Evolutionary conservation across 2,329 filamentous ascomycete genomes (phyloP), one percentile per base, ranked within the genome.

Genomic region (Colletotrichum sp.): DNA sequence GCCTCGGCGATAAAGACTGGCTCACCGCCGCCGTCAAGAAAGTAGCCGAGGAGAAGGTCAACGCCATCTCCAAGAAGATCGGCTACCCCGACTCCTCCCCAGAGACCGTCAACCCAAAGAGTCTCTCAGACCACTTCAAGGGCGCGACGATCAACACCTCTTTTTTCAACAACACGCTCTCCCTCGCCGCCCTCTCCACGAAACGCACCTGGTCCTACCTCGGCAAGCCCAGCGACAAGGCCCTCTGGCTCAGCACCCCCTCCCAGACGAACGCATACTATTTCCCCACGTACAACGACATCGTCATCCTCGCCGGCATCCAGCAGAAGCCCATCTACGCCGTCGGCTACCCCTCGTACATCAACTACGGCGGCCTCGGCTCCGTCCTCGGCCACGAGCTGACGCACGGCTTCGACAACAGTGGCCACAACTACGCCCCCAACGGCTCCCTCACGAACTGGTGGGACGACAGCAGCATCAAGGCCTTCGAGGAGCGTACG

Each of bases 401-500:
- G 9, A 93, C 91, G 3, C 93, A 95, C 77, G 93, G 91, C 19
- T 94, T 94, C 79, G 93, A 95, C 81, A 91, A 89, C 52, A 90
- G 87, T 0, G 93, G 93, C 13, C 88, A 91, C 28, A 88, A 92
- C 78, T 94, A 91, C 78, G 91, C 94, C 78, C 86, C 92, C 77
- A 90, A 89, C 59, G 93, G 92, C 22, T 93, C 92, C 78, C 90
- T 90, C 79, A 91, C 89, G 0, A 88, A 92, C 75, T 94, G 93
- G 93, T 94, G 92, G 92, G 90, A 91, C 12, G 85, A 91, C 13
- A 81, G 85, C 52, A 94, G 92, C 5, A 85, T 92, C 4, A 80
- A 86, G 6, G 90, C 85, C 2, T 95, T 94, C 80, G 83, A 89
- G 64, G 84, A 90, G 66, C 89, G 90, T 60, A 88, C 91, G 0